Conservation (phyloP, 2,329 filamentous ascomycete genomes). For the Ascomycota sp. region DNA sequence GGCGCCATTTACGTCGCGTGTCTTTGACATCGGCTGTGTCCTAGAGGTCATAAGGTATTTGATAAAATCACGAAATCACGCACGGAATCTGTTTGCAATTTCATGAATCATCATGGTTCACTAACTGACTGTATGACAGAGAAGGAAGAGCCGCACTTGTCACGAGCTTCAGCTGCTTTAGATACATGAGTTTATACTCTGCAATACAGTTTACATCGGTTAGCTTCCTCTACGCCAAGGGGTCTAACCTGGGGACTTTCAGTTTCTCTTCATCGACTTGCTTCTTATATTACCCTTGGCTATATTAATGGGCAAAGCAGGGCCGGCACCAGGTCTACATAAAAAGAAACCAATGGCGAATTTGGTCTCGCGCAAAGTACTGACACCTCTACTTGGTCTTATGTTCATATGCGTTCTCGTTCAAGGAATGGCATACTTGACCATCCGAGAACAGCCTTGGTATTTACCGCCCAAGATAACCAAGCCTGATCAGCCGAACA, state of each 20-base stretch:
- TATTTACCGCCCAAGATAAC: conserved; percentile 66
- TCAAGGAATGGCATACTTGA: conserved; percentile 53
- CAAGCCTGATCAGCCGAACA: conserved; percentile 60
- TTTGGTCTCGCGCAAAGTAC: conserved; percentile 78
- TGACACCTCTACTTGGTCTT: conserved; percentile 75
- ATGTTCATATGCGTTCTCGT: conserved; percentile 62
- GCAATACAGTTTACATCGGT: conserved; percentile 98
- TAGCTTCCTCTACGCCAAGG: conserved; percentile 85
- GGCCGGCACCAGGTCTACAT: conserved; percentile 55
- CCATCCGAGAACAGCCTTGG: conserved; percentile 65
- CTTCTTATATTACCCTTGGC: conserved; percentile 85
- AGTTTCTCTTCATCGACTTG: conserved; percentile 92
- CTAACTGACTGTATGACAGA: no score
- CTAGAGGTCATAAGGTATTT: conserved; percentile 75
- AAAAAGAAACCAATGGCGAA: conserved; percentile 80
- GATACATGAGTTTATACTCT: conserved; percentile 97
- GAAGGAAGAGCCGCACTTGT: conserved; percentile 88
- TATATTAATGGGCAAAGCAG: conserved; percentile 97
- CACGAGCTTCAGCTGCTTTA: conserved; percentile 99
- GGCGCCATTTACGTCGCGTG: conserved; percentile 86
- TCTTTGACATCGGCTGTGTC: conserved; percentile 94
- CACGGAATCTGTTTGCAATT: no score
- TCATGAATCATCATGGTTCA: no score
- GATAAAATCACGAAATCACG: no score
- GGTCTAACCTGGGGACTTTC: conserved; percentile 94